phyloP scores from a whole-genome alignment of 768 basidiomycete genomes.

The Holtermanniella nyarrowii region DNA sequence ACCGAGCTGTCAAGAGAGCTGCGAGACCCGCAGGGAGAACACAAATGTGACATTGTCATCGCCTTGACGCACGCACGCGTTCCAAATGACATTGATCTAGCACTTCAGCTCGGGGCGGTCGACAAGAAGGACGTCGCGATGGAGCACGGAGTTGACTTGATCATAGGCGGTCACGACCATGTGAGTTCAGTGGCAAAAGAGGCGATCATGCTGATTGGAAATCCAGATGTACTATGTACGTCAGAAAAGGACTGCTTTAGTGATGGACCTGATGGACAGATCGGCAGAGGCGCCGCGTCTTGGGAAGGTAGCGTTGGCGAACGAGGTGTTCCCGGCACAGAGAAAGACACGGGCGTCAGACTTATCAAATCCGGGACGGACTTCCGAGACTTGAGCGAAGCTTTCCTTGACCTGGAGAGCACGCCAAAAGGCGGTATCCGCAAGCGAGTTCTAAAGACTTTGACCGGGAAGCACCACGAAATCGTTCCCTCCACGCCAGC shows the following conservation, averaged over 20 bases:
- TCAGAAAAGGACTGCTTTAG: too few relatives aligned
- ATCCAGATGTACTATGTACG: slow-evolving; percentile 24
- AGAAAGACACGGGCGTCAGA: slow-evolving; percentile 30
- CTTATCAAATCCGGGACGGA: slow-evolving; percentile 77
- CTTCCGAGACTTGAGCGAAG: slow-evolving; percentile 74
- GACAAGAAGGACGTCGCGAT: slow-evolving; percentile 45
- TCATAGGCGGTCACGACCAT: slow-evolving; percentile 86
- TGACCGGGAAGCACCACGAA: slow-evolving; percentile 56
- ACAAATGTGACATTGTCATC: slow-evolving; percentile 69
- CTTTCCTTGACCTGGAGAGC: slow-evolving; percentile 54
- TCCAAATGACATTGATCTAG: slow-evolving; percentile 38
- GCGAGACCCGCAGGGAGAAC: slow-evolving; percentile 58
- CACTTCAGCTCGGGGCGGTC: slow-evolving; percentile 36
- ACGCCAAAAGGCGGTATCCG: slow-evolving; percentile 57
- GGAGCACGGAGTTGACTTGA: slow-evolving; percentile 67
- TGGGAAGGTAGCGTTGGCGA: slow-evolving; percentile 37
- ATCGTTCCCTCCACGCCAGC: slow-evolving; percentile 54
- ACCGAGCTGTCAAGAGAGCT: slow-evolving; percentile 61
- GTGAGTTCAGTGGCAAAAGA: slow-evolving; percentile 1
- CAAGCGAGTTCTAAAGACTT: slow-evolving; percentile 50
- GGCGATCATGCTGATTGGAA: neutral
- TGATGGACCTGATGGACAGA: slow-evolving; percentile 8
- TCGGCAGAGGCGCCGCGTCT: slow-evolving; percentile 29
- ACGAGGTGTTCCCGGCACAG: slow-evolving; percentile 19
- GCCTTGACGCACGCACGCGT: slow-evolving; percentile 77